Conservation (phyloP, 495 filamentous ascomycete genomes). For the Hypoxylon trugodes region DNA sequence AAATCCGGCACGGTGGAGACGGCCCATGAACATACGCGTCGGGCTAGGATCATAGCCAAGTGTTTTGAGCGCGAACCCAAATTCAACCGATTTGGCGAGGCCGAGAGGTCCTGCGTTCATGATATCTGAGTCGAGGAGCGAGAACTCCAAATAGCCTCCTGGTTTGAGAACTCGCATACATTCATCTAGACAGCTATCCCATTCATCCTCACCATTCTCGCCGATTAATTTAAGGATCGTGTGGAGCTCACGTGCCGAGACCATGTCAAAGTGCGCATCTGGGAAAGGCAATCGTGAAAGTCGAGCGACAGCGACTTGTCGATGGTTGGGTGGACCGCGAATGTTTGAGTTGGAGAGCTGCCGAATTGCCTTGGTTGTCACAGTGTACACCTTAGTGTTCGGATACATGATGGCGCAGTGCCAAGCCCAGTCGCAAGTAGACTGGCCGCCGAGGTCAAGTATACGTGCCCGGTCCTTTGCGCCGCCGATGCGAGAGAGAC, state of each 20-base stretch:
- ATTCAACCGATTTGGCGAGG: constrained; percentile 84
- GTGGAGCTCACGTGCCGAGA: constrained; percentile 90
- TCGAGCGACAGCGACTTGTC: constrained; percentile 74
- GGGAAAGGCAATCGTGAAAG: constrained; percentile 87
- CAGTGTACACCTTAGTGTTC: constrained; percentile 85
- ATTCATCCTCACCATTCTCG: constrained; percentile 77
- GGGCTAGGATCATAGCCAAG: constrained; percentile 87
- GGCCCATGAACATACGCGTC: constrained; percentile 77
- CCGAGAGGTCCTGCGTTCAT: constrained; percentile 80
- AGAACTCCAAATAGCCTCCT: constrained; percentile 91
- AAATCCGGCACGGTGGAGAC: constrained; percentile 79
- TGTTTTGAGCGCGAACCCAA: constrained; percentile 85
- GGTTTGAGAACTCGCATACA: constrained; percentile 91
- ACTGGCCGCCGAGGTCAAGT: constrained; percentile 87
- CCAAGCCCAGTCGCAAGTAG: constrained; percentile 94
- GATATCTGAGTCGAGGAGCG: constrained; percentile 86
- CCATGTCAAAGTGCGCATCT: constrained; percentile 87
- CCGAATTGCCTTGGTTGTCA: constrained; percentile 70
- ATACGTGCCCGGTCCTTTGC: constrained; percentile 68
- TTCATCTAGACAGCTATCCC: constrained; percentile 83
- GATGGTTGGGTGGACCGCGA: constrained; percentile 86
- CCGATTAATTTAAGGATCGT: constrained; percentile 75
- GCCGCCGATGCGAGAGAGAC: constrained; percentile 58
- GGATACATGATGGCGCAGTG: constrained; percentile 84
- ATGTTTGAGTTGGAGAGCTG: constrained; percentile 74